phyloP scores from a whole-genome alignment of 768 basidiomycete genomes.

The Boletus insuetus region DNA sequence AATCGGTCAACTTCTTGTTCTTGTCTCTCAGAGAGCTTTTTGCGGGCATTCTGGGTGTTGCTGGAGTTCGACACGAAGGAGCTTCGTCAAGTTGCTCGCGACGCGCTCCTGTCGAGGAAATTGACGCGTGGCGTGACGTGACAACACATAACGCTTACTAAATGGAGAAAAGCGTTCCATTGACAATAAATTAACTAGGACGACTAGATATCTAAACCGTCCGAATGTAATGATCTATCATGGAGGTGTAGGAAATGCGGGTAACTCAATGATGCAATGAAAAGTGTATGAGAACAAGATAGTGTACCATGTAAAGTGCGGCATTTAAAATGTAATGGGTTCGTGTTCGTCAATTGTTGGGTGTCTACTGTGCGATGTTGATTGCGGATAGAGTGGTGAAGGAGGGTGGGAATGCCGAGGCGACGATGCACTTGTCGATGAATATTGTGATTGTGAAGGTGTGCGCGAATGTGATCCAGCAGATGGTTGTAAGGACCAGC shows the following conservation, averaged over 20 bases:
- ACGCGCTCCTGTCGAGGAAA: constrained; percentile 1
- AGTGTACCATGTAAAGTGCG: not conserved
- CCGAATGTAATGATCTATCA: not conserved
- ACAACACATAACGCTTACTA: constrained; percentile 5
- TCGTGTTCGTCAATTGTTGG: constrained; percentile 32
- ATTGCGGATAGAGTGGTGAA: constrained; percentile 28
- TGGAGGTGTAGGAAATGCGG: constrained; percentile 21
- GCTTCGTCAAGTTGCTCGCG: not conserved
- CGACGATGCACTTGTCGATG: constrained; percentile 28
- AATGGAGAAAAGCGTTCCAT: not conserved
- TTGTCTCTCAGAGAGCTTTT: constrained; percentile 13
- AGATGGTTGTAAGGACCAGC: constrained; percentile 33
- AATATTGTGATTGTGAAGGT: constrained; percentile 33
- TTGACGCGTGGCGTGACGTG: constrained; percentile 18
- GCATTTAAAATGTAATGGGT: constrained; percentile 15
- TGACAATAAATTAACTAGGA: not conserved
- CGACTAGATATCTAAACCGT: not conserved
- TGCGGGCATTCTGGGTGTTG: constrained; percentile 17
- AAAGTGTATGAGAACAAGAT: constrained; percentile 2
- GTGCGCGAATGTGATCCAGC: constrained; percentile 28
- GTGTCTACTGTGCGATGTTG: constrained; percentile 29
- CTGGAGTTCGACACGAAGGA: not conserved
- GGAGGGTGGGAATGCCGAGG: constrained; percentile 32
- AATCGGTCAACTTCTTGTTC: constrained; percentile 41
- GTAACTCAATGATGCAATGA: constrained; percentile 3